phyloP scores from a whole-genome alignment of 2,329 filamentous ascomycete species.

The Monilinia polystroma region DNA sequence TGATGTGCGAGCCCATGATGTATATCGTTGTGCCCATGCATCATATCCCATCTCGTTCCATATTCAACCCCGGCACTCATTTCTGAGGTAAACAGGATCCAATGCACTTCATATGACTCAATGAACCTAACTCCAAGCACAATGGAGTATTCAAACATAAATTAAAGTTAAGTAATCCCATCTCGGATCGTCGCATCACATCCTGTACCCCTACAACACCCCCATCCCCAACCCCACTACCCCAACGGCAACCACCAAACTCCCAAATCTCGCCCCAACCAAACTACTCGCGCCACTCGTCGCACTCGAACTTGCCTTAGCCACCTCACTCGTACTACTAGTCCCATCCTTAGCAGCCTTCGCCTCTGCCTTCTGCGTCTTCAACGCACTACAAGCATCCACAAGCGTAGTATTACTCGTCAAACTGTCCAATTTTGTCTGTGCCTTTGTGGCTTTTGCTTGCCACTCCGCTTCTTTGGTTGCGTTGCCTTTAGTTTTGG shows the following conservation, averaged over 20 bases:
- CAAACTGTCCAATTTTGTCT: slow-evolving; percentile 22
- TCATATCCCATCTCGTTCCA: neutral
- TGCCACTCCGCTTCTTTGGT: slow-evolving; percentile 25
- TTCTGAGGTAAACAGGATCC: neutral
- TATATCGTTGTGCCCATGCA: neutral
- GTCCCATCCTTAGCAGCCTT: neutral
- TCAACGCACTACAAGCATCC: slow-evolving; percentile 23
- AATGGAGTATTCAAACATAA: neutral
- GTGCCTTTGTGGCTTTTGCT: slow-evolving; percentile 22
- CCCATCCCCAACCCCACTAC: neutral
- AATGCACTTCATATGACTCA: neutral
- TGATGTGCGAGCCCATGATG: neutral
- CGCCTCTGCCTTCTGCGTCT: neutral
- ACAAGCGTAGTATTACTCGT: slow-evolving; percentile 28
- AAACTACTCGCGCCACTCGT: neutral
- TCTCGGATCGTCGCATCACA: too few species aligned
- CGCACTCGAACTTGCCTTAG: neutral
- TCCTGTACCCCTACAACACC: neutral
- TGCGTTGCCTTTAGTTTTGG: slow-evolving; percentile 25
- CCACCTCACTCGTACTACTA: neutral
- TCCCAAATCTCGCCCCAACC: neutral
- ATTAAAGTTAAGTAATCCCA: neutral
- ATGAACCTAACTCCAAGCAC: neutral
- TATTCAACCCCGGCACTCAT: neutral
- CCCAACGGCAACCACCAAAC: neutral